Evolutionary conservation across 495 filamentous ascomycete genomes (phyloP).

Genomic region (Trichoderma gamsii): DNA sequence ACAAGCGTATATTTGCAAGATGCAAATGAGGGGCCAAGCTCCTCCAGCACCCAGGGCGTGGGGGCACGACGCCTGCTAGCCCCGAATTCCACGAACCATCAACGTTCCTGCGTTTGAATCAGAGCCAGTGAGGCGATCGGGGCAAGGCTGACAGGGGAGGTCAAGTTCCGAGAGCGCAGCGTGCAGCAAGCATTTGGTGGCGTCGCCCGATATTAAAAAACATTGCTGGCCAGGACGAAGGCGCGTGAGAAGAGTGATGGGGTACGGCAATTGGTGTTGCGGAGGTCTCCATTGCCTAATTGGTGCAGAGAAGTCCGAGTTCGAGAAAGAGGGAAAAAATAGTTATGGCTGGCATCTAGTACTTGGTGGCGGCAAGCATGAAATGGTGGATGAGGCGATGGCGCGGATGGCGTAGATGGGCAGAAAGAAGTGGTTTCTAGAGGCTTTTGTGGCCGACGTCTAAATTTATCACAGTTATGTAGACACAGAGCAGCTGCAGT

Average conservation of each 20-base stretch:
- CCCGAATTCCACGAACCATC: slow-evolving; percentile 2
- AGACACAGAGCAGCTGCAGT: too few relatives aligned
- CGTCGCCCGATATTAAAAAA: slow-evolving; percentile 5
- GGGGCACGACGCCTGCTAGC: background rate
- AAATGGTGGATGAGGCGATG: too few relatives aligned
- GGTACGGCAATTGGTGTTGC: background rate
- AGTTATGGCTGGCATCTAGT: slow-evolving; percentile 1
- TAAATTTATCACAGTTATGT: too few relatives aligned
- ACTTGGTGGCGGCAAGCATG: background rate
- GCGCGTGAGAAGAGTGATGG: background rate
- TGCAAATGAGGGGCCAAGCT: background rate
- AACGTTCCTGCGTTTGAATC: slow-evolving; percentile 9
- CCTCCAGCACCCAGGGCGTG: background rate
- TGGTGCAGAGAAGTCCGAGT: background rate
- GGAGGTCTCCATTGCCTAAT: background rate
- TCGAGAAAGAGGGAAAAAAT: background rate
- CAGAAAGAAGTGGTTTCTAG: too few relatives aligned
- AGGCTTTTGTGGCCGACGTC: too few relatives aligned
- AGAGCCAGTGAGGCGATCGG: background rate
- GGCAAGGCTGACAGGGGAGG: slow-evolving; percentile 7
- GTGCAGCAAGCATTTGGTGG: slow-evolving; percentile 1
- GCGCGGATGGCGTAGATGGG: too few relatives aligned
- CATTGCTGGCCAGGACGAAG: background rate
- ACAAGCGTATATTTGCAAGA: slow-evolving; percentile 3
- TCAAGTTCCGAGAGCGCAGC: background rate